phyloP scores from a whole-genome alignment of 441 rosid genomes.

The Breynia disticha region DNA sequence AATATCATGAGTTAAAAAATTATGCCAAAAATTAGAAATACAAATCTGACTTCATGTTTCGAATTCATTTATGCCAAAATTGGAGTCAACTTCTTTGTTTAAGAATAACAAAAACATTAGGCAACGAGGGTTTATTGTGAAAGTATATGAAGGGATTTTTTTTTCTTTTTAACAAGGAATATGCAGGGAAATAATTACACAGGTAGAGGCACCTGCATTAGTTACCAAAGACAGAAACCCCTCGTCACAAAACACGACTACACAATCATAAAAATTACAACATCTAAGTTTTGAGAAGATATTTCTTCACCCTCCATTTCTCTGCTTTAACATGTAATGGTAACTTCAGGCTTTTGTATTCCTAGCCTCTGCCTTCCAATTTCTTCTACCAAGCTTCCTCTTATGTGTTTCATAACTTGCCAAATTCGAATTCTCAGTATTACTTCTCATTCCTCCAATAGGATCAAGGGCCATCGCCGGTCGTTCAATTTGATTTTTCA shows the following conservation, averaged over 20 bases:
- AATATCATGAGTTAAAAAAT: no score
- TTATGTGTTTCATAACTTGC: conserved; percentile 17
- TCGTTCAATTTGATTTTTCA: conserved; percentile 7
- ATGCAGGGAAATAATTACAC: no score
- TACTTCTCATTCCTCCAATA: conserved; percentile 10
- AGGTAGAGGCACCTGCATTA: no score
- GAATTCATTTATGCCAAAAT: no score
- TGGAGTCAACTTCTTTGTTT: no score
- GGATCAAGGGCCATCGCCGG: not conserved
- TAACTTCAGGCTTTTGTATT: conserved; percentile 28
- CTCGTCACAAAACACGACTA: not conserved
- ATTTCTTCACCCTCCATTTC: not conserved
- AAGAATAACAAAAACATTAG: no score
- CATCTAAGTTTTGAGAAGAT: conserved; percentile 4
- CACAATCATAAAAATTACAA: not conserved
- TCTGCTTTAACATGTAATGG: conserved; percentile 4
- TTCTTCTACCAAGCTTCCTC: conserved; percentile 33
- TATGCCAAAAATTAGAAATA: no score
- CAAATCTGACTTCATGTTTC: no score
- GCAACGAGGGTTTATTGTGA: no score
- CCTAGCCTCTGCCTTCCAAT: conserved; percentile 83
- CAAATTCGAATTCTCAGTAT: conserved; percentile 17
- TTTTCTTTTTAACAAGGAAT: no score
- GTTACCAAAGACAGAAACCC: no score
- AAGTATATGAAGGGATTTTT: no score